Percentiles rank a stretch among this genome's conserved stretches.
These are phyloP conservation scores for Eutrema japonicum DNA, from an alignment of 345 rosid genomes.

Conservation along the genomic window DNA sequence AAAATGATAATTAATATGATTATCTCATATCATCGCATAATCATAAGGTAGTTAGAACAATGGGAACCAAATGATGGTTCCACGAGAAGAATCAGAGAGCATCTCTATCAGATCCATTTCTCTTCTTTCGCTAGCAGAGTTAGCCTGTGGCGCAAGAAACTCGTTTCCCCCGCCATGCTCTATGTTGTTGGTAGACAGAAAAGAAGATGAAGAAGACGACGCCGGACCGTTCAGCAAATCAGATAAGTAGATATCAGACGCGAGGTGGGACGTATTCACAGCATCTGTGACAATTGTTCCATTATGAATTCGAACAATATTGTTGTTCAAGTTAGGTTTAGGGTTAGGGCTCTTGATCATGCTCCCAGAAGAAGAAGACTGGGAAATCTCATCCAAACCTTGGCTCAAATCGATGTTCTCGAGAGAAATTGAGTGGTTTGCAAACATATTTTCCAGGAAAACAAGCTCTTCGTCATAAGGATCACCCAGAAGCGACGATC, in stretches of 20 bases:
- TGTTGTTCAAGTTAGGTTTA: slow-evolving; percentile 20
- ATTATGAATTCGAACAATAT: slow-evolving; percentile 14
- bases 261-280: slow-evolving; percentile 38
- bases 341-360: slow-evolving; percentile 34
- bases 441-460: slow-evolving; percentile 66
- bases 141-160: slow-evolving; percentile 38
- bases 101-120: slow-evolving; percentile 98
- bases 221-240: slow-evolving; percentile 57
- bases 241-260: slow-evolving; percentile 65
- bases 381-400: slow-evolving; percentile 2
- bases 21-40: slow-evolving; percentile 26
- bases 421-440: slow-evolving; percentile 32
- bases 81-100: slow-evolving; percentile 58
- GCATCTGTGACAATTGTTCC: slow-evolving; percentile 29
- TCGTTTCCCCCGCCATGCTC: slow-evolving; percentile 22
- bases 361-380: slow-evolving; percentile 25
- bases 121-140: slow-evolving; percentile 41
- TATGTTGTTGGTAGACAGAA: slow-evolving; percentile 32
- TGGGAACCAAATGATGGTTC: slow-evolving; percentile 38
- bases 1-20: not conserved
- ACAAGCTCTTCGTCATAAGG: slow-evolving; percentile 67
- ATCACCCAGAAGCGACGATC: slow-evolving; percentile 51
- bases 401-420: slow-evolving; percentile 32
- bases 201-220: slow-evolving; percentile 30
- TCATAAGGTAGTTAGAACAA: slow-evolving; percentile 26